These are phyloP conservation scores for Lyophyllum shimeji DNA, from an alignment of 768 basidiomycete genomes.

Conservation along the genomic window DNA sequence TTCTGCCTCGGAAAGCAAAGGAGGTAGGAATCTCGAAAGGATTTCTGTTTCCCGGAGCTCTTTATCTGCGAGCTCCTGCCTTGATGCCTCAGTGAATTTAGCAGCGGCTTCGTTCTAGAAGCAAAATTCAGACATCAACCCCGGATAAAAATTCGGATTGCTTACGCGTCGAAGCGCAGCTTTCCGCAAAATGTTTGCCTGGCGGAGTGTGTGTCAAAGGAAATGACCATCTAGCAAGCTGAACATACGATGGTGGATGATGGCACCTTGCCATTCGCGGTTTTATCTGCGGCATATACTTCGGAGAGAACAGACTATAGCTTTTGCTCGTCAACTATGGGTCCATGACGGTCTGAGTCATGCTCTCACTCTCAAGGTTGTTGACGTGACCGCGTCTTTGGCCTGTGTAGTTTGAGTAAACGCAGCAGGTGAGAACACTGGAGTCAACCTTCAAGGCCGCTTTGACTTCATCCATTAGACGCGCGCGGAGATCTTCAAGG, in stretches of 20 bases:
- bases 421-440: not conserved
- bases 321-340: not conserved
- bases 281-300: conserved; percentile 67
- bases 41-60: conserved; percentile 58
- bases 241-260: conserved; percentile 44
- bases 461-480: conserved; percentile 56
- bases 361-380: conserved; percentile 52
- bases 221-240: not conserved
- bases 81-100: conserved; percentile 55
- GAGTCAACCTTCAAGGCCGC: conserved; percentile 63
- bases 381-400: conserved; percentile 57
- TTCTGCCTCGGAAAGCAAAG: conserved; percentile 53
- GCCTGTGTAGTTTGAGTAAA: conserved; percentile 34
- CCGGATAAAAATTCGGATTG: conserved; percentile 3
- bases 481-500: conserved; percentile 49
- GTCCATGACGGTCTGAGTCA: not conserved
- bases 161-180: conserved; percentile 59
- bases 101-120: conserved; percentile 57
- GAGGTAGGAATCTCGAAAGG: conserved; percentile 57
- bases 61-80: conserved; percentile 64
- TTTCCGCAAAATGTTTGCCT: conserved; percentile 53
- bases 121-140: conserved; percentile 1
- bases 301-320: conserved; percentile 67
- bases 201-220: not conserved
- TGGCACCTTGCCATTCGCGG: conserved; percentile 38